A percentile compares a stretch with the other conserved stretches of the same genome.
Evolutionary conservation across 805 yeast species (phyloP).

Genomic region (Starmerella asiatica): DNA sequence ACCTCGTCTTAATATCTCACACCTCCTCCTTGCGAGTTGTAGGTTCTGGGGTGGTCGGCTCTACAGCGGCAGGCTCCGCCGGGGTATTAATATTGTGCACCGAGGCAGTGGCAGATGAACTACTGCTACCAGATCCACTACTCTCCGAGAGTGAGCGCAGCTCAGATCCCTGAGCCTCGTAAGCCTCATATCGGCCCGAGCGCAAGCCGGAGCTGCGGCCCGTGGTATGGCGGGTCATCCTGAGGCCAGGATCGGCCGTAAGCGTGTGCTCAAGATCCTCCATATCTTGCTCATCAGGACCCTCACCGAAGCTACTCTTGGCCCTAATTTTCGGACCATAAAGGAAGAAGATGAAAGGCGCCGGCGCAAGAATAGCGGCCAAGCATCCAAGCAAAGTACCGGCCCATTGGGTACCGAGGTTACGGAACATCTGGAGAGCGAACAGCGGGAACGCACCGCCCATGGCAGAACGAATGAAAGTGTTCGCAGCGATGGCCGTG

Average conservation of each 20-base stretch:
- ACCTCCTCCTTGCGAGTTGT: too few relatives aligned
- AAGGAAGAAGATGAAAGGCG: constrained; percentile 41
- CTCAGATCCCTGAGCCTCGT: too few relatives aligned
- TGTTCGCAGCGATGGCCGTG: constrained; percentile 51
- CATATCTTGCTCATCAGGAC: constrained; percentile 10
- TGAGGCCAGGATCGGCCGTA: constrained; percentile 16
- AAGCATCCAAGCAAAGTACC: constrained; percentile 39
- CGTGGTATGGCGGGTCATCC: too few relatives aligned
- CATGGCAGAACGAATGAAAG: constrained; percentile 44
- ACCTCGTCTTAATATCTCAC: too few relatives aligned
- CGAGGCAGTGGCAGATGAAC: too few relatives aligned
- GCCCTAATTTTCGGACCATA: constrained; percentile 31
- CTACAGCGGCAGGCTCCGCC: too few relatives aligned
- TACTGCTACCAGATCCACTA: too few relatives aligned
- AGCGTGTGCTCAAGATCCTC: constrained; percentile 12
- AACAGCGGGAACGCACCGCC: constrained; percentile 53
- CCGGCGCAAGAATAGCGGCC: constrained; percentile 39
- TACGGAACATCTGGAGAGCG: constrained; percentile 39
- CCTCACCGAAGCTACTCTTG: constrained; percentile 18
- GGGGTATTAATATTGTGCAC: too few relatives aligned
- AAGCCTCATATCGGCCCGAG: too few relatives aligned
- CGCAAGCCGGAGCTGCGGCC: too few relatives aligned
- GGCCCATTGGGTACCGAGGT: constrained; percentile 43
- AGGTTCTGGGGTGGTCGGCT: too few relatives aligned
- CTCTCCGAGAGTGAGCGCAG: too few relatives aligned